These are phyloP conservation scores for Lepiota subincarnata DNA, from an alignment of 768 basidiomycete genomes.

Conservation along the genomic window DNA sequence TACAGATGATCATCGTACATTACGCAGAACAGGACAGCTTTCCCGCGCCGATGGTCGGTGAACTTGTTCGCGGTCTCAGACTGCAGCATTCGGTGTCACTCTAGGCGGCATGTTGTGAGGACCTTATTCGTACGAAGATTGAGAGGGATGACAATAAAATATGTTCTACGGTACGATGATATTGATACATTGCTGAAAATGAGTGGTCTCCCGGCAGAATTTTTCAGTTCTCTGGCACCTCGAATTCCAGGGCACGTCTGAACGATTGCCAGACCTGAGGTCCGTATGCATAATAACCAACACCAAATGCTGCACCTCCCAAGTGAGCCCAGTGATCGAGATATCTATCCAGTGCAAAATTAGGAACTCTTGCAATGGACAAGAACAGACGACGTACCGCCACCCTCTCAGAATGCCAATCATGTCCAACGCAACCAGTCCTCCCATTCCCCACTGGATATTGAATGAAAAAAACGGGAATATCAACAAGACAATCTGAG, in stretches of 20 bases:
- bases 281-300: slow-evolving; percentile 67
- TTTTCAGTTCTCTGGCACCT: slow-evolving; percentile 1
- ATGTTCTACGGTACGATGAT: neutral
- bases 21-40: no score
- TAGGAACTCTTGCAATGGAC: slow-evolving; percentile 7
- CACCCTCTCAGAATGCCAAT: slow-evolving; percentile 79
- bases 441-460: slow-evolving; percentile 75
- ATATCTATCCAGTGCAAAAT: slow-evolving; percentile 34
- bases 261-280: slow-evolving; percentile 40
- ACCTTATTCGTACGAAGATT: no score
- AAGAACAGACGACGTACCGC: slow-evolving; percentile 51
- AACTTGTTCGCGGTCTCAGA: no score
- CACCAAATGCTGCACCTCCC: slow-evolving; percentile 83
- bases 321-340: slow-evolving; percentile 90
- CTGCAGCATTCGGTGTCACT: no score
- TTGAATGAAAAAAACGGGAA: slow-evolving; percentile 73
- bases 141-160: neutral
- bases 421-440: slow-evolving; percentile 66
- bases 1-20: no score
- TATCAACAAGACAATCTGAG: slow-evolving; percentile 73
- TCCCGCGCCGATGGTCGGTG: no score
- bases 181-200: neutral
- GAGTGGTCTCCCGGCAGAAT: neutral
- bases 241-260: slow-evolving; percentile 18
- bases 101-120: no score